phyloP scores from a whole-genome alignment of 169 alveolate genomes.

The Cryptosporidium xiaoi region DNA sequence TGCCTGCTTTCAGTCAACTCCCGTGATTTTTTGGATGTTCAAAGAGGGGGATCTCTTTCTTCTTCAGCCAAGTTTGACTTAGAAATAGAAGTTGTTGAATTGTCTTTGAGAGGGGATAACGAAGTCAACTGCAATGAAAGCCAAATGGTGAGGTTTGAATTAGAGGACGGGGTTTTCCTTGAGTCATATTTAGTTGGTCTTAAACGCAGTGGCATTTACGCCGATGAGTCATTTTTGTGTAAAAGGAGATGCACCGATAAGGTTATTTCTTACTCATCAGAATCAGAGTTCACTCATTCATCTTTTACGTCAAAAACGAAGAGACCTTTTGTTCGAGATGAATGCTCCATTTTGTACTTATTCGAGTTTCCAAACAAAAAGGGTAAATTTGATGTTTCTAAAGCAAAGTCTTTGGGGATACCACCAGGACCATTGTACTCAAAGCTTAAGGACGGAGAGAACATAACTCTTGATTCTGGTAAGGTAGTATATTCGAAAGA shows the following conservation, averaged over 20 bases:
- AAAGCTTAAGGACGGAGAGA: conserved; percentile 86
- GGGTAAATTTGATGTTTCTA: conserved; percentile 82
- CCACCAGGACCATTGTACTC: conserved; percentile 88
- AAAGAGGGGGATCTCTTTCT: too few relatives aligned
- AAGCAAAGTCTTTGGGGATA: conserved; percentile 84
- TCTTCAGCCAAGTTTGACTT: conserved; percentile 10
- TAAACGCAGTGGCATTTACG: background rate
- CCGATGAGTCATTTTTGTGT: background rate
- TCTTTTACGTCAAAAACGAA: background rate
- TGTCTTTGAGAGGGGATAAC: background rate
- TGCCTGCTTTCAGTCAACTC: conserved; percentile 23
- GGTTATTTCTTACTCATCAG: background rate
- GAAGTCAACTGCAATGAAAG: background rate
- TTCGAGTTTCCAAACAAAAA: conserved; percentile 79
- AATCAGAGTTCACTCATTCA: background rate
- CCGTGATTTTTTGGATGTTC: background rate
- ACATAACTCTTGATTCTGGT: conserved; percentile 81
- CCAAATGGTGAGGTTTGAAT: background rate
- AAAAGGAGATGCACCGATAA: background rate
- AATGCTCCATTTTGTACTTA: conserved; percentile 67
- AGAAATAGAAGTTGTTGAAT: conserved; percentile 42
- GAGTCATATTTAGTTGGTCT: background rate
- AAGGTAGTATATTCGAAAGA: conserved; percentile 83
- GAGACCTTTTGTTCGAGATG: background rate
- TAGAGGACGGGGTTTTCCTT: background rate